Base-by-base conservation (phyloP, 345 rosid species). In the Eutrema japonicum region DNA sequence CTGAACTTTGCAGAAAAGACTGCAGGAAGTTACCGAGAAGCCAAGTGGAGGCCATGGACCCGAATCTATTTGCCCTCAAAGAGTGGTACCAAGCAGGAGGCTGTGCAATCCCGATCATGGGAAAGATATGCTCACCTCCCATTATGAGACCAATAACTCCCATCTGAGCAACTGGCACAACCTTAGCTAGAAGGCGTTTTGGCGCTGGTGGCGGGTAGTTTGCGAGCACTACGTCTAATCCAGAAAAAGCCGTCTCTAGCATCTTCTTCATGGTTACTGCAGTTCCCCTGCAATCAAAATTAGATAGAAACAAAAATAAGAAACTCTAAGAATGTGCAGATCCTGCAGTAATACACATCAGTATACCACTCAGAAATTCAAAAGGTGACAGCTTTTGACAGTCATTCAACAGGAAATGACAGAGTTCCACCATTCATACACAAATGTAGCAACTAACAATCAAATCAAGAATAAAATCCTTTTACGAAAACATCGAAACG, bases 11-110 rank as follows among this genome's bases (percentile, higher is more conserved):
- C 6, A 87, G 85, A 79, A 82, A 85, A 47, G 93, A 86, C 77
- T 87, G 97, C 77, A 87, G 2, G 11, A 85, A 74, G 77, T 91
- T 89, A 48, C 95, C 97, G 8, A 91, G 74, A 78, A 91, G 91
- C 93, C 93, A 87, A 59, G 88, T 80, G 18, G 87, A 79, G 2
- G 95, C 95, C 49, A 87, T 87, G 42, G 95, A 83, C 48, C 91
- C 91, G 16, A 91, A 91, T 68, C 83, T 85, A 72, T 91, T 91
- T 3, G 85, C 89, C 18, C 89, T 85, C 73, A 87, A 52, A 6
- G 82, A 77, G 71, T 80, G 75, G 66, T 77, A 86, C 91, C 91
- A 87, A 50, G 85, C 82, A 37, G 93, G 93, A 6, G 89, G 89
- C 2, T 82, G 68, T 59, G 54, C 71, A 36, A 86, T 36, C 29